Base-by-base conservation (phyloP, 1,284 basidiomycete species). In the Austroboletus novae-zelandiae region DNA sequence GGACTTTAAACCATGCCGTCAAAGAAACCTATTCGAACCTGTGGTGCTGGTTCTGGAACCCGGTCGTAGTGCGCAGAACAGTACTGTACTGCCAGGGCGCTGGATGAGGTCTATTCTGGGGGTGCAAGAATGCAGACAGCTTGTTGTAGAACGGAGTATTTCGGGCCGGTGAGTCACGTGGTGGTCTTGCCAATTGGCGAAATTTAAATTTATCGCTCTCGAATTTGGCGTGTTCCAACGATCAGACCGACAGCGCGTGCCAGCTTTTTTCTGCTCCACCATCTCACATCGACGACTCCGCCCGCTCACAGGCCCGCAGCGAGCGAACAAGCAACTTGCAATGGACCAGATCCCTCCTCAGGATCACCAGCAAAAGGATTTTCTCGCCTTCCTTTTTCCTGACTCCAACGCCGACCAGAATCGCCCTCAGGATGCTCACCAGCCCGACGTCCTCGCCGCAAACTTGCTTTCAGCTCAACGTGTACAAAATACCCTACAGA, bases 361-460 rank as follows among this genome's bases (percentile, higher is more conserved):
- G 57, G 66, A 63, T 55, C 68, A 66, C 53, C 68, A 71, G 27
- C 69, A 74, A 40, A 74, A 75, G 54, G 71, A 76, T 51, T 71
- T 73, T 34, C 61, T 79, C 40, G 64, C 73, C 5, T 64, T 70
- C 30, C 70, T 79, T 53, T 78, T 76, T 50, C 58, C 61, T 1
- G 73, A 69, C 49, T 51, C 66, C 18, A 30, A 58, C 25, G 32
- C 40, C 2, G 67, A 64, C 54, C 57, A 57, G 9, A 53, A 55
- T 48, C 64, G 55, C 47, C 31, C 29, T 1, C 63, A 66, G 5
- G 64, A 65, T 30, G 2, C 31, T 27, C 64, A 57, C 41, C 54
- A 57, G 18, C 44, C 43, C 13, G 61, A 57, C 23, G n/a, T 40
- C 9, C 5, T 67, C 11, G 34, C 44, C 23, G 27, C 34, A 23